Evolutionary conservation across 2,329 filamentous ascomycete species (phyloP).

Genomic region (Neonectria sp.): DNA sequence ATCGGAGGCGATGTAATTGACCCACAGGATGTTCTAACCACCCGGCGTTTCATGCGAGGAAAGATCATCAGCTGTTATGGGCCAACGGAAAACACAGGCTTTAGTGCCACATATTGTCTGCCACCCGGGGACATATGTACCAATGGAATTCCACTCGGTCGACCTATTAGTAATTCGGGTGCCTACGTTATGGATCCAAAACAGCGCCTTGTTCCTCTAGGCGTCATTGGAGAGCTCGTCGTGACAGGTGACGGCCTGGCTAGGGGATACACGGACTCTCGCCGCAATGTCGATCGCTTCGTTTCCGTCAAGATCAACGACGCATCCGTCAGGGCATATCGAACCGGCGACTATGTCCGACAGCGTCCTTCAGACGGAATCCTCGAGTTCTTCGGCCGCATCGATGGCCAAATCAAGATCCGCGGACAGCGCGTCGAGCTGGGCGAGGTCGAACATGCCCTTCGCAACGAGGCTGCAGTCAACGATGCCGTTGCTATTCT

Average conservation of each 20-base stretch:
- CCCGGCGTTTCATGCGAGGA: slow-evolving; percentile 3
- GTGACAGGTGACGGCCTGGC: slow-evolving; percentile 41
- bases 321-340: slow-evolving; percentile 16
- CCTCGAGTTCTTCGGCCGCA: slow-evolving; percentile 35
- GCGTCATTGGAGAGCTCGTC: slow-evolving; percentile 48
- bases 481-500: not conserved
- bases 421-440: slow-evolving; percentile 42
- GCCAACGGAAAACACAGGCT: slow-evolving; percentile 36
- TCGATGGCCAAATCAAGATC: slow-evolving; percentile 43
- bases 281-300: not conserved
- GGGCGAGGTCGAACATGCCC: slow-evolving; percentile 36
- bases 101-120: slow-evolving; percentile 20
- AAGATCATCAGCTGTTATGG: slow-evolving; percentile 32
- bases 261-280: not conserved
- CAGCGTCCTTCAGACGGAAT: slow-evolving; percentile 32
- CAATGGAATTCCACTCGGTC: slow-evolving; percentile 40
- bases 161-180: slow-evolving; percentile 38
- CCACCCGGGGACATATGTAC: slow-evolving; percentile 9
- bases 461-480: not conserved
- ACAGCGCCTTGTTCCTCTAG: slow-evolving; percentile 42
- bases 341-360: slow-evolving; percentile 35
- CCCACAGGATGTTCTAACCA: slow-evolving; percentile 13
- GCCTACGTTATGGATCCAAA: slow-evolving; percentile 44
- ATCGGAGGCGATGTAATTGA: slow-evolving; percentile 39
- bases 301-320: not conserved